These are phyloP conservation scores for Xylaria sp. DNA, from an alignment of 2,329 filamentous ascomycete species.

Conservation along the genomic window DNA sequence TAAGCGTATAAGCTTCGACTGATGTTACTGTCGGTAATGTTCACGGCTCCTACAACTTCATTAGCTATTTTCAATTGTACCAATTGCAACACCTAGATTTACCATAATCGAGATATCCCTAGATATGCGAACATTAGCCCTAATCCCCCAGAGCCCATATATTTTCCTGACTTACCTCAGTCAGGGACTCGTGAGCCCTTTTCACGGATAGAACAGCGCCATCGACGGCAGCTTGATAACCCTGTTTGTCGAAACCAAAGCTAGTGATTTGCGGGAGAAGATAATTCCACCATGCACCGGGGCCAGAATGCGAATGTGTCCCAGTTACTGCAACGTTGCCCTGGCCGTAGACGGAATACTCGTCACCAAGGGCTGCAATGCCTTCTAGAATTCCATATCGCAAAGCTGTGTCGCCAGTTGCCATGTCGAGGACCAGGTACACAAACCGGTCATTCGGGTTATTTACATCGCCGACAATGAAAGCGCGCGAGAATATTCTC, in stretches of 20 bases:
- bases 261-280: constrained; percentile 89
- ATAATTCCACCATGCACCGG: constrained; percentile 93
- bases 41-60: constrained; percentile 55
- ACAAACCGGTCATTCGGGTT: constrained; percentile 77
- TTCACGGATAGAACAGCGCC: constrained; percentile 82
- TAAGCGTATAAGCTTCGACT: constrained; percentile 89
- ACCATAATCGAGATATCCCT: constrained; percentile 75
- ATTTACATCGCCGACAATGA: constrained; percentile 79
- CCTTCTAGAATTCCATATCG: constrained; percentile 83
- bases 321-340: constrained; percentile 89
- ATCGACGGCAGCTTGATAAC: constrained; percentile 86
- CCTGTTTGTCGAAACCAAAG: constrained; percentile 84
- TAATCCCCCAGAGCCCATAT: not conserved
- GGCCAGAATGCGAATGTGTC: constrained; percentile 90
- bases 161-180: constrained; percentile 50
- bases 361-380: constrained; percentile 72
- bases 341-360: constrained; percentile 79
- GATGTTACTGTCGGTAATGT: constrained; percentile 77
- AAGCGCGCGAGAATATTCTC: constrained; percentile 84
- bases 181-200: constrained; percentile 77
- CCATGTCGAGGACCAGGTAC: constrained; percentile 87
- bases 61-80: constrained; percentile 14
- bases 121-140: constrained; percentile 43
- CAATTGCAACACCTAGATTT: constrained; percentile 18
- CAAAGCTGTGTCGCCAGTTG: constrained; percentile 86